phyloP scores from a whole-genome alignment of 78 protist genomes.

The Chrysochromulina parva region DNA sequence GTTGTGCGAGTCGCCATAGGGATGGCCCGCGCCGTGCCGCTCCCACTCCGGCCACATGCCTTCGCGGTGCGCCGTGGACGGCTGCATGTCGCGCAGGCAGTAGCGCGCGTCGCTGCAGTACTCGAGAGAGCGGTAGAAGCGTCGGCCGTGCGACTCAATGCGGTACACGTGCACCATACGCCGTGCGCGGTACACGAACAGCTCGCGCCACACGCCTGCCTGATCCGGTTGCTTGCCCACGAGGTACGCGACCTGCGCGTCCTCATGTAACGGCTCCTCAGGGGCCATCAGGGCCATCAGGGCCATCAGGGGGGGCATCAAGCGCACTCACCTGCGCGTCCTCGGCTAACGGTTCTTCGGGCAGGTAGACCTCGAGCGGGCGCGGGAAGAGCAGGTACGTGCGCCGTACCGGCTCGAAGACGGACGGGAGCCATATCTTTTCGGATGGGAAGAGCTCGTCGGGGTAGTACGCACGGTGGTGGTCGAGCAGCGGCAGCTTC shows the following conservation, averaged over 20 bases:
- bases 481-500: not conserved
- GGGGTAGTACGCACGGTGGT: not conserved
- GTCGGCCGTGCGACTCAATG: slow-evolving; percentile 50
- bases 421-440: not conserved
- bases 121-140: slow-evolving; percentile 51
- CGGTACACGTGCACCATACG: slow-evolving; percentile 25
- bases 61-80: not conserved
- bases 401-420: not conserved
- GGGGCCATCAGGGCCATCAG: not conserved
- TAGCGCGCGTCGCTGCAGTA: slow-evolving; percentile 42
- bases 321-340: not conserved
- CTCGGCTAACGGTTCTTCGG: not conserved
- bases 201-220: not conserved
- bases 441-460: not conserved
- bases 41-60: not conserved
- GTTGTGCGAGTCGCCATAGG: not conserved
- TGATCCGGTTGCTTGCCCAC: not conserved
- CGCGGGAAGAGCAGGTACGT: not conserved
- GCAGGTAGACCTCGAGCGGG: not conserved
- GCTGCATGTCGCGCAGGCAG: slow-evolving; percentile 26
- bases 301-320: too few relatives aligned
- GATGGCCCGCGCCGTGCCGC: slow-evolving; percentile 5
- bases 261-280: too few relatives aligned
- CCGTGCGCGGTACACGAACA: not conserved
- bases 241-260: not conserved